Evolutionary conservation across 1,139 yeast genomes (phyloP), one percentile per base, ranked within the genome.

Genomic region (Hemisphaericaspora xylanilytica): DNA sequence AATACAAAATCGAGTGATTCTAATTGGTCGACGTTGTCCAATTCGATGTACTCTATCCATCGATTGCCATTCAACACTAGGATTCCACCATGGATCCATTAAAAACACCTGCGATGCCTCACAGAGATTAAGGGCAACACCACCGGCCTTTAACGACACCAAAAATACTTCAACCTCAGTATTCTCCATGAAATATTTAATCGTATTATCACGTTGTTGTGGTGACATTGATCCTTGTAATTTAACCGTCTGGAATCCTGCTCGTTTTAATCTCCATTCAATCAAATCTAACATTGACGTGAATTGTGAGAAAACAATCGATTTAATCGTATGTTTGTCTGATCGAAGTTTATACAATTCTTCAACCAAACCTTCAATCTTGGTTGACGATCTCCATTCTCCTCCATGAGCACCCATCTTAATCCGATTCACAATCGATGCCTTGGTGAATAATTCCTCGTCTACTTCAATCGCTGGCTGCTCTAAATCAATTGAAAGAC

Each of bases 41-140:
- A 92, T 92, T 65, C 98, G 80, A 63, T 92, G 98, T 16, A 92
- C 97, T 63, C 99, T 80, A 61, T 94, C 99, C 67, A 95, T 96
- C 35, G 95, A 85, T 60, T 92, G 98, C 90, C 97, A 92, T 61
- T 92, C 97, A 4, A 89, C 95, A 52, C 95, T 85, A 1, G 97
- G 97, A 56, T 92, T 92, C 97, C 97, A 92, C 97, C 98, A 92
- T 20, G 97, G 97, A 54, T 92, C 98, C 71, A 92, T 73, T 36
- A 92, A 73, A 51, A 92, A 92, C 29, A 92, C 97, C 51, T 90
- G 97, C 1, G 95, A 88, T 0, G 98, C 98, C 57, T 94, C 98
- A 54, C 97, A 90, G 50, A 92, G 71, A 58, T 92, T 92, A 49
- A 92, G 73, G 0, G 98, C 98, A 27, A 92, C 98, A 63, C 98